phyloP scores from a whole-genome alignment of 2,329 filamentous ascomycete species.

The Aspergillus felis region DNA sequence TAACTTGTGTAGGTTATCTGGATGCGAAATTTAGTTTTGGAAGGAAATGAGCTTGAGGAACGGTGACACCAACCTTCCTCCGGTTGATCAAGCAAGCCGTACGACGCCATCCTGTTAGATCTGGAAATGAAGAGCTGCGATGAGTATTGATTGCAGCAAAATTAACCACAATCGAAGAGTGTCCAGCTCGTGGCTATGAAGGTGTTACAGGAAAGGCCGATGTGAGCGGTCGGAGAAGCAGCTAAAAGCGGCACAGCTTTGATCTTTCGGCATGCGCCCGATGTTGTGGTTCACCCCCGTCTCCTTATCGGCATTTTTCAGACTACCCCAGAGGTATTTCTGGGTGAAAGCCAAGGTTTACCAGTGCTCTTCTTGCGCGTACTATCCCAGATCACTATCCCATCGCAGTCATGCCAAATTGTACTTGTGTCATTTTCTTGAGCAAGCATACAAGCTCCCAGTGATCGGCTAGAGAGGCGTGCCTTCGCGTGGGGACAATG shows the following conservation, averaged over 20 bases:
- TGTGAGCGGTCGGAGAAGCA: conserved; percentile 15
- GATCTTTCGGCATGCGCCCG: background rate
- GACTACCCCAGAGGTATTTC: background rate
- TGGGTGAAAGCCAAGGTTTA: background rate
- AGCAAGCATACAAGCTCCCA: background rate
- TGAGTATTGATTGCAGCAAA: background rate
- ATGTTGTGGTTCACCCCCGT: background rate
- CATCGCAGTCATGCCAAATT: background rate
- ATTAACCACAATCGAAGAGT: background rate
- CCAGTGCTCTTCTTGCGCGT: background rate
- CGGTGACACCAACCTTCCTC: conserved; percentile 46
- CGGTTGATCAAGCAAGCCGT: conserved; percentile 66
- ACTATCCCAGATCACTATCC: background rate
- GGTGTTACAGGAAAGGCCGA: conserved; percentile 7
- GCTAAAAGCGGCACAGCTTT: conserved; percentile 8
- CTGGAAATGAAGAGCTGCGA: background rate
- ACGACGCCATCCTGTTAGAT: conserved; percentile 48
- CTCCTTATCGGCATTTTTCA: background rate
- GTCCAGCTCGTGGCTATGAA: background rate
- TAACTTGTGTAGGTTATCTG: conserved; percentile 78
- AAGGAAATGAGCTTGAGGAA: conserved; percentile 1
- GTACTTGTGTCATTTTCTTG: background rate
- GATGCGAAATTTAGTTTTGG: conserved; percentile 14
- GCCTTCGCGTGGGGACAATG: conserved; percentile 8
- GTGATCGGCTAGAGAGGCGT: background rate